Evolutionary conservation across 1,284 basidiomycete species (phyloP).

Genomic region (Cryptococcus amylolentus): DNA sequence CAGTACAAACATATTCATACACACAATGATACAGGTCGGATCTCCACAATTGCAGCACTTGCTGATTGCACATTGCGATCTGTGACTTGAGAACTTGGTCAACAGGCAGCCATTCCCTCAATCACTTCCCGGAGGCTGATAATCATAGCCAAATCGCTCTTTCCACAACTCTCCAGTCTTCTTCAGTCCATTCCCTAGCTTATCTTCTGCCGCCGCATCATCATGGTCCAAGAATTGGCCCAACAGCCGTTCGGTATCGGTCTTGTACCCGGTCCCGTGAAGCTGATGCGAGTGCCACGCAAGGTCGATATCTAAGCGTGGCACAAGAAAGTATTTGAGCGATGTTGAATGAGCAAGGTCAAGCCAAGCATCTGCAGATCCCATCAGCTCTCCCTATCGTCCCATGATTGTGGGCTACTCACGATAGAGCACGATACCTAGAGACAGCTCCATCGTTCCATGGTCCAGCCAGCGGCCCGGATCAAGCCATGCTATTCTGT

Average conservation of each 20-base stretch:
- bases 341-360: conserved; percentile 30
- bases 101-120: no score
- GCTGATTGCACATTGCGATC: no score
- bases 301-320: conserved; percentile 42
- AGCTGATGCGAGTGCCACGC: conserved; percentile 49
- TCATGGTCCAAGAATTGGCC: conserved; percentile 32
- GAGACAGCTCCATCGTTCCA: conserved; percentile 23
- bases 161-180: conserved; percentile 26
- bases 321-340: conserved; percentile 18
- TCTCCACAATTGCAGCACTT: no score
- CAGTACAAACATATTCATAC: no score
- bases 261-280: conserved; percentile 24
- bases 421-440: conserved; percentile 39
- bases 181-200: conserved; percentile 17
- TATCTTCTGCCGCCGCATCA: conserved; percentile 28
- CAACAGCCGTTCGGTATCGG: conserved; percentile 21
- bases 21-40: no score
- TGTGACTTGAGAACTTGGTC: no score
- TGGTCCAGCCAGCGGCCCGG: conserved; percentile 12
- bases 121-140: conserved; percentile 5
- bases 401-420: conserved; percentile 5
- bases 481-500: conserved; percentile 31
- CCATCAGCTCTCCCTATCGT: neutral
- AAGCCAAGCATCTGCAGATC: conserved; percentile 35
- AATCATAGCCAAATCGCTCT: conserved; percentile 23